Evolutionary conservation across 1,284 basidiomycete species (phyloP), one percentile per base, ranked within the genome.

Genomic region (Rhodotorula sp.): DNA sequence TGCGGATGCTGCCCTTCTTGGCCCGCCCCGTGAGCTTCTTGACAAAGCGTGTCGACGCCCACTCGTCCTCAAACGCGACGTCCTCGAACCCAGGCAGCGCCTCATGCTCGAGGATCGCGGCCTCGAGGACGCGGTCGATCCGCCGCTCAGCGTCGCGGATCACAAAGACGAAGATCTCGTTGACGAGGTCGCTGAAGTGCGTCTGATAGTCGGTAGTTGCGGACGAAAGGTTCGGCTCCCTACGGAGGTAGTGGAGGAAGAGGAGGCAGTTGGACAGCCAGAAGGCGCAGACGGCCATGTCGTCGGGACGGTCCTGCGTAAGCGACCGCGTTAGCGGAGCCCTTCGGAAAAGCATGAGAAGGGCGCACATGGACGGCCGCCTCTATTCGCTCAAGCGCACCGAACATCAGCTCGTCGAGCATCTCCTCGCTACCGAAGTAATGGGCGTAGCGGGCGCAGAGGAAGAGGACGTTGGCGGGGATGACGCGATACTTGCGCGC

Each of bases 131-230:
- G 66, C 88, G 86, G 81, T 98, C 95, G 79, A 98, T 91, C 71
- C 88, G 88, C 64, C 91, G 85, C 81, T 99, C 96, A 12, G 91
- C 90, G 72, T 92, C 90, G 61, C 96, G 91, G 76, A 98, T 96
- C 77, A 98, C 89, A 81, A 97, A 97, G 37, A 98, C 96, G 93
- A 80, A 96, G 62, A 97, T 91, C 57, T 95, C 94, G 81, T 97
- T 95, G 71, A 97, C 87, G 39, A 97, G 88, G 82, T 96, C 93
- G 80, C 91, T 89, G 59, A 93, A 62, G 64, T 79, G 77, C 1
- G 60, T 29, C 39, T 75, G 75, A 37, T 67, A 72, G 37, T 75
- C 67, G 22, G 29, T 17, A 17, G 77, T 76, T 7, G 73, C 56
- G 22, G 54, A 27, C 34, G 64, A 55, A 48, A 80, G 72, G 27